Base-by-base conservation (phyloP, 345 rosid species). In the Toxicodendron radicans region DNA sequence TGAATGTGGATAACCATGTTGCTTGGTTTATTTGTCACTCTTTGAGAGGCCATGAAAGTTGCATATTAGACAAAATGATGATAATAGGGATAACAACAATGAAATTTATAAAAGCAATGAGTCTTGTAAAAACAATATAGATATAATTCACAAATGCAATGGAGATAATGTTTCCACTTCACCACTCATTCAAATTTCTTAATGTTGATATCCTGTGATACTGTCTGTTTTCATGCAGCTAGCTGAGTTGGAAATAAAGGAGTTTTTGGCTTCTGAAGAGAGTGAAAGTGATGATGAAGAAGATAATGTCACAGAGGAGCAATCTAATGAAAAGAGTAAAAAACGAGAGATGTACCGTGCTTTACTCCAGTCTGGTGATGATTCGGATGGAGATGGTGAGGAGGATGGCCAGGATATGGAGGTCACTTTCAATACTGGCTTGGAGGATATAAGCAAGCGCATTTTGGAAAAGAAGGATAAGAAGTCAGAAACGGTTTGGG, bases 401-500 rank as follows among this genome's bases (percentile, higher is more conserved):
- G 87, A 85, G 2, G 82, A 85, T 58, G 86, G 82, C 78, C 91
- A 84, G 76, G 97, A 93, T 84, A 90, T 95, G 98, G 98, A 90
- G 83, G 87, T 95, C 69, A 90, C 96, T 76, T 95, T 95, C 84
- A 86, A 93, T 76, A 85, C 97, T 49, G 99, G 91, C 64, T 85
- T 95, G 78, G 99, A 95, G 84, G 95, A 91, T 81, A 70, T 93
- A 81, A 90, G 96, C 77, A 91, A 90, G 80, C 89, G 85, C 33
- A 64, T 95, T 75, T 80, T 90, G 48, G 90, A 88, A 79, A 92
- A 90, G 86, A 89, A 84, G 84, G 89, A 89, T 65, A 79, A 85
- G 83, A 79, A 87, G 76, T 72, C 94, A 45, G 95, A 92, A 87
- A 83, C 91, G 17, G 92, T 92, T 68, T 95, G 94, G 95, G 97